Evolutionary conservation across 306 rosid species (phyloP).

Genomic region (Neltuma alba): DNA sequence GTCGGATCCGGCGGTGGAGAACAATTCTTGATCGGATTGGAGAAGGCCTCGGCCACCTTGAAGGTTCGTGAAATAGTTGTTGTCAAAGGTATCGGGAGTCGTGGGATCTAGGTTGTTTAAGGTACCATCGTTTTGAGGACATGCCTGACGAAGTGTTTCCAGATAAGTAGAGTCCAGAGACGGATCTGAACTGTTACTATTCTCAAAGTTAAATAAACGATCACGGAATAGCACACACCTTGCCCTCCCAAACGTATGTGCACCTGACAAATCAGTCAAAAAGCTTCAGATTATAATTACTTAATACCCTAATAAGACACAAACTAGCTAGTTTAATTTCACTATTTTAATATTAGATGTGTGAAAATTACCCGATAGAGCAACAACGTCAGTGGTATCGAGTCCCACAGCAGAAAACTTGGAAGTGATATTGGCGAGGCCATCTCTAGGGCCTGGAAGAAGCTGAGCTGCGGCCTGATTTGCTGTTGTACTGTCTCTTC

Average conservation of each 20-base stretch:
- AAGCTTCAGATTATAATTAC: neutral
- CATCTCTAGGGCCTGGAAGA: constrained; percentile 37
- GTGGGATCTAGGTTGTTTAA: constrained; percentile 41
- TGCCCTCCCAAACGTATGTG: constrained; percentile 55
- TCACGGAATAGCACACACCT: constrained; percentile 19
- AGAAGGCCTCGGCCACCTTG: constrained; percentile 45
- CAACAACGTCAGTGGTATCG: constrained; percentile 37
- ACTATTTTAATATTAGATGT: too few relatives aligned
- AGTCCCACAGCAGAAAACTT: constrained; percentile 32
- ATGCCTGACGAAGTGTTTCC: constrained; percentile 36
- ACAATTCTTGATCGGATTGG: constrained; percentile 46
- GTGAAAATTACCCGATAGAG: constrained; percentile 38
- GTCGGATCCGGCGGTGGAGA: constrained; percentile 38
- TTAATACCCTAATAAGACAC: too few relatives aligned
- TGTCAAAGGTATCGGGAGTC: constrained; percentile 45
- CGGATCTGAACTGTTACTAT: constrained; percentile 39
- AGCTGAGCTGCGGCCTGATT: constrained; percentile 26
- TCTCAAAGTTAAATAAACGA: constrained; percentile 35
- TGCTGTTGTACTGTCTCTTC: constrained; percentile 46
- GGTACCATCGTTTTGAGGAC: constrained; percentile 27
- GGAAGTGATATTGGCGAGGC: neutral
- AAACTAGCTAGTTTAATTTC: too few relatives aligned
- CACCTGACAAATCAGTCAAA: constrained; percentile 31
- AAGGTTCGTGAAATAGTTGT: constrained; percentile 52
- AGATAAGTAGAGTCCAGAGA: constrained; percentile 33